phyloP scores from a whole-genome alignment of 371 early-diverging fungal species.

The Mortierella sp. region DNA sequence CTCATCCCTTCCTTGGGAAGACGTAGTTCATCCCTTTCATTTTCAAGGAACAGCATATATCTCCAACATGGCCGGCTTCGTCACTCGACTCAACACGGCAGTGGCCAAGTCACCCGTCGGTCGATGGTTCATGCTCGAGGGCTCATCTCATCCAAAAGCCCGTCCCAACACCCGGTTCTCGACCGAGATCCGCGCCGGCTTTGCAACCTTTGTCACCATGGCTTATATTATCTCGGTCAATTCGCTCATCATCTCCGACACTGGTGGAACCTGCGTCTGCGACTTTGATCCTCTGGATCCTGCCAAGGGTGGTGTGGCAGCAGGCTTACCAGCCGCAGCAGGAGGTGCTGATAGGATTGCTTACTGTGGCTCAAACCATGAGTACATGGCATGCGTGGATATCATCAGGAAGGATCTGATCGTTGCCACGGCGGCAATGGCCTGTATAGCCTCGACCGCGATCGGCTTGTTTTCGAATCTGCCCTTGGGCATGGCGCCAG shows the following conservation, averaged over 20 bases:
- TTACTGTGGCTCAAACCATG: constrained; percentile 58
- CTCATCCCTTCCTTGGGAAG: not conserved
- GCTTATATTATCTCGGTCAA: constrained; percentile 80
- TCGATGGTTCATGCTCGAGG: constrained; percentile 72
- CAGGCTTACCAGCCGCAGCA: constrained; percentile 58
- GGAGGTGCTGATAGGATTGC: constrained; percentile 54
- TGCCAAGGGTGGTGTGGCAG: constrained; percentile 39
- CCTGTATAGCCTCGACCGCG: constrained; percentile 71
- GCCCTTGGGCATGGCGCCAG: constrained; percentile 84
- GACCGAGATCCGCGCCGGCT: constrained; percentile 76
- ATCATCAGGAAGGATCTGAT: constrained; percentile 75
- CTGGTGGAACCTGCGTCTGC: constrained; percentile 82
- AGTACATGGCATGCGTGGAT: constrained; percentile 71
- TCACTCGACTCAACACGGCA: constrained; percentile 57
- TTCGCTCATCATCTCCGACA: constrained; percentile 79
- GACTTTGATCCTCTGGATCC: constrained; percentile 44
- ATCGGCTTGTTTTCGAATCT: constrained; percentile 80
- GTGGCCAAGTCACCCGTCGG: constrained; percentile 69
- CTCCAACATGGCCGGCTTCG: constrained; percentile 29
- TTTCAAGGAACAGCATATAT: not conserved
- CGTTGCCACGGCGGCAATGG: constrained; percentile 76
- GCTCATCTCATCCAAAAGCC: constrained; percentile 63
- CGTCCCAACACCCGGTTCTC: constrained; percentile 70
- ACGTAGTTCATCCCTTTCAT: not conserved
- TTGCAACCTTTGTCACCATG: constrained; percentile 80